Base-by-base conservation (phyloP, 306 rosid species). In the Vigna mungo region DNA sequence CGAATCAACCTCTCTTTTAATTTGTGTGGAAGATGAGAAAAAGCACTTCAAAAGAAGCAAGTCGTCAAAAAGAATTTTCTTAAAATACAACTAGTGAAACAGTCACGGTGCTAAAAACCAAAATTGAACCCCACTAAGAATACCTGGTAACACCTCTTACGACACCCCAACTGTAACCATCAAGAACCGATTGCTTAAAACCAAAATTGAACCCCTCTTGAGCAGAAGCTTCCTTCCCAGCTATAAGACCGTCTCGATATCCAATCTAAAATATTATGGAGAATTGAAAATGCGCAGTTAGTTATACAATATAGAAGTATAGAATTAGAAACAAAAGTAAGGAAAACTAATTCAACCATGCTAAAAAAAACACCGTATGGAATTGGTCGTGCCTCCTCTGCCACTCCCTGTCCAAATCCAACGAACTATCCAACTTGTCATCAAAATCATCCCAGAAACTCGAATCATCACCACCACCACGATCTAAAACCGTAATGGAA, bases 131-230 rank as follows among this genome's bases (percentile, higher is more conserved):
- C 7, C 44, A 53, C 53, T 48, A 1, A 15, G 30, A 75, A 83
- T 86, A 92, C 97, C 97, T 88, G 55, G 95, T 82, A 80, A 92
- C 90, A 47, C 97, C 97, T 90, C 97, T 85, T 51, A 89, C 94
- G 77, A 89, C 75, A 71, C 97, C 98, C 92, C 86, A 90, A 58
- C 80, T 84, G 83, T 85, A 88, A 68, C 96, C 96, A 37, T 74
- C 77, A 61, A 71, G 71, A 30, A 88, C 91, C 2, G 97, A 90
- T 78, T 86, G 83, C 84, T 88, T 92, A 82, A 90, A 94, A 64
- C 98, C 96, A 7, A 84, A 58, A 81, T 90, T 94, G 69, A 92
- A 92, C 25, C 97, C 98, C 81, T 90, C 95, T 76, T 94, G 98
- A 11, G 95, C 83, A 32, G 96, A 79, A 79, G 91, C 91, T 88